Percentiles rank a stretch among this genome's conserved stretches.
phyloP scores from a whole-genome alignment of 345 rosid genomes.

The Brassica incana region DNA sequence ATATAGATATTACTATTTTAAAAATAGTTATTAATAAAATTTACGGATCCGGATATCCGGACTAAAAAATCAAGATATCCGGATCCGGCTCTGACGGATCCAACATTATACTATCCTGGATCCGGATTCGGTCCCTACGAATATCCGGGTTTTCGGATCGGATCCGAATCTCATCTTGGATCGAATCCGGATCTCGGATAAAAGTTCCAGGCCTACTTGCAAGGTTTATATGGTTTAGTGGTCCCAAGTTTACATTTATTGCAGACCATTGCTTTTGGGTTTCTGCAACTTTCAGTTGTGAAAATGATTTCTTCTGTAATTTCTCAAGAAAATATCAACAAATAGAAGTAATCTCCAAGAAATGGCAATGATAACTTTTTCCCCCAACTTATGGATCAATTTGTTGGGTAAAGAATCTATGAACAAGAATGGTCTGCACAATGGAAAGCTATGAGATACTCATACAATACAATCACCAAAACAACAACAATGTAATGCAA shows the following conservation, averaged over 20 bases:
- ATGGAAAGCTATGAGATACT: slow-evolving; percentile 5
- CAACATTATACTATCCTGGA: too few species aligned
- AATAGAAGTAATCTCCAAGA: neutral
- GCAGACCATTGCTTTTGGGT: neutral
- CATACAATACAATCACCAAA: slow-evolving; percentile 13
- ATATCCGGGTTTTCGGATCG: too few species aligned
- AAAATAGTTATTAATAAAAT: too few species aligned
- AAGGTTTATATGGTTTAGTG: slow-evolving; percentile 12
- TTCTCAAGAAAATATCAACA: neutral
- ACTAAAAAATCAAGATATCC: too few species aligned
- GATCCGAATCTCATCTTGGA: too few species aligned
- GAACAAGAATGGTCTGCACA: slow-evolving; percentile 21
- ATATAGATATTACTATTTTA: too few species aligned
- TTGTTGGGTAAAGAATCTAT: slow-evolving; percentile 10
- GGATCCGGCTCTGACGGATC: too few species aligned
- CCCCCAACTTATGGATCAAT: neutral
- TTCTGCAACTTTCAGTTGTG: neutral
- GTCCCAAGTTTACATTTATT: slow-evolving; percentile 23
- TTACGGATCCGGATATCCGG: too few species aligned
- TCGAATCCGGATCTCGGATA: too few species aligned
- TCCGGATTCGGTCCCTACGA: too few species aligned
- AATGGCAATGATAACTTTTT: too few species aligned
- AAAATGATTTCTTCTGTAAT: neutral
- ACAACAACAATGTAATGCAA: slow-evolving; percentile 19
- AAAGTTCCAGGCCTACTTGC: neutral